Evolutionary conservation across 306 rosid genomes (phyloP), one percentile per base, ranked within the genome.

Genomic region (Medicago arabica): DNA sequence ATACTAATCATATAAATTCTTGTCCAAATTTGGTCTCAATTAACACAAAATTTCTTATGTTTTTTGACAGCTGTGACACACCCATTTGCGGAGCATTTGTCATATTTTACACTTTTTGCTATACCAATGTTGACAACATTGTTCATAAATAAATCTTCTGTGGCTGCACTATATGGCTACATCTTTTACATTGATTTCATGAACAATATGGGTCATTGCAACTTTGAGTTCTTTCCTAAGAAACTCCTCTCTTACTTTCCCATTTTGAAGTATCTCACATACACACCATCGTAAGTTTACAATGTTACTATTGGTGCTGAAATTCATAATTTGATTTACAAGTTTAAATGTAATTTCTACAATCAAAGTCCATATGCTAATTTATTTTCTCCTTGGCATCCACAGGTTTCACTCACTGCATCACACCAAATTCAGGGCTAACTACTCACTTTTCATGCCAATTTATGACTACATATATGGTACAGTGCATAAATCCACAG

Each of bases 121-220:
- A 87, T 89, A 25, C 97, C 97, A 18, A 0, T 82, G 0, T 54
- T 75, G 5, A 75, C 87, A 5, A 86, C 91, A 11, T 3, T 69
- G 13, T 0, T 66, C 2, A 63, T 81, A 0, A 43, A 72, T 73
- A 91, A 83, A 13, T 91, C 85, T 0, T 91, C 93, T 0, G 50
- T 89, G 4, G 82, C 21, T 1, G 31, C 66, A 6, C 0, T 51
- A 9, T 16, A 16, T 69, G 62, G 61, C 6, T 69, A 69, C 7
- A 46, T 67, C 4, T 67, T 67, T 86, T 91, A 46, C 70, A 75
- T 91, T 11, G 96, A 91, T 21, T 83, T 87, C 69, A 88, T 88
- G 93, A 91, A 91, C 85, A 87, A 91, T 16, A 50, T 91, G 90
- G 97, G 97, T 17, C 97, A 91, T 57, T 91, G 97, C 87, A 91